phyloP scores from a whole-genome alignment of 2,329 filamentous ascomycete species.

The Trichoderma sp. region DNA sequence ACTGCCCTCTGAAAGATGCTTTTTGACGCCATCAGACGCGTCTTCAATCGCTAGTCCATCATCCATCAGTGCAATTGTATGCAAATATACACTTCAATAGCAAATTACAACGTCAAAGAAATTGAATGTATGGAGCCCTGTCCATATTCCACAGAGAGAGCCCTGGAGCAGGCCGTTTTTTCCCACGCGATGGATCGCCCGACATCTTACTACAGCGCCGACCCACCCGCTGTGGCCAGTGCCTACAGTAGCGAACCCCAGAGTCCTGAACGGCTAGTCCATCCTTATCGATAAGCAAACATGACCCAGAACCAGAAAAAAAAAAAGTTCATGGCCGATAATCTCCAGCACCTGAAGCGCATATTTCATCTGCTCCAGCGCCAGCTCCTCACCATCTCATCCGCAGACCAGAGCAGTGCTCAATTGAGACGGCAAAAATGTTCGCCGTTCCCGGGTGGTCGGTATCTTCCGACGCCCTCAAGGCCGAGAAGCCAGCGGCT shows the following conservation, averaged over 20 bases:
- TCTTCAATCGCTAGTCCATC: too few relatives aligned
- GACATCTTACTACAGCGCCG: background rate
- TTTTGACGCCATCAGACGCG: too few relatives aligned
- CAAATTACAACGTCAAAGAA: too few relatives aligned
- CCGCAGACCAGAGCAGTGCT: background rate
- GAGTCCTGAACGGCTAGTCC: background rate
- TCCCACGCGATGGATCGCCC: background rate
- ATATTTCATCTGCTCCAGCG: background rate
- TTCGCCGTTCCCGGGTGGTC: constrained; percentile 95
- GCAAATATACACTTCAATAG: too few relatives aligned
- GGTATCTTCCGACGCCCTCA: constrained; percentile 67
- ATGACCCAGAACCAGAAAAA: background rate
- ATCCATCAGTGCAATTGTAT: too few relatives aligned
- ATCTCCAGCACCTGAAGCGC: background rate
- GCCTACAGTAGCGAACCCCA: background rate
- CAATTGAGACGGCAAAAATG: constrained; percentile 52
- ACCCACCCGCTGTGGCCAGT: background rate
- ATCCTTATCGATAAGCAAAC: constrained; percentile 7
- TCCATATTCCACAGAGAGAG: background rate
- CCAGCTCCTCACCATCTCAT: background rate
- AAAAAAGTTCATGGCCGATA: background rate
- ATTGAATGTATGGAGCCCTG: too few relatives aligned
- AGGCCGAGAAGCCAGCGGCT: constrained; percentile 56
- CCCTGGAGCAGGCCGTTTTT: too few relatives aligned
- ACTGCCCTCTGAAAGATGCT: too few relatives aligned